phyloP scores from a whole-genome alignment of 257 asterid species.

The Phtheirospermum japonicum region DNA sequence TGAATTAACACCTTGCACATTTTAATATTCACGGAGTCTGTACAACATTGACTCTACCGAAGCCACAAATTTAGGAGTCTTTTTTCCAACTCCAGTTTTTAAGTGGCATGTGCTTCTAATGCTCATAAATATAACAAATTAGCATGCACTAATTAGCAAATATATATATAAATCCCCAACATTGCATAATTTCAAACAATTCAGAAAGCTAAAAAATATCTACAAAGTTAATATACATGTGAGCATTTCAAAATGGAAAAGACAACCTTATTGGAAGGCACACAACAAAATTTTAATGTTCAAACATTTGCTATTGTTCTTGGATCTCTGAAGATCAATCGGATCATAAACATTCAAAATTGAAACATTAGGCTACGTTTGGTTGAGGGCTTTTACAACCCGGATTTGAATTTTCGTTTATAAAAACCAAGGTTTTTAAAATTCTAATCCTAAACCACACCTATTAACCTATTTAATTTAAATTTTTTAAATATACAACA shows the following conservation, averaged over 20 bases:
- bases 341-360: not conserved
- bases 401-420: too few relatives aligned
- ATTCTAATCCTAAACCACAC: too few relatives aligned
- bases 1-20: not conserved
- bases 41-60: not conserved
- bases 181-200: slow-evolving; percentile 11
- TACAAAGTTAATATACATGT: not conserved
- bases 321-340: not conserved
- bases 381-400: too few relatives aligned
- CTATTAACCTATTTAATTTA: too few relatives aligned
- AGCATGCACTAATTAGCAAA: not conserved
- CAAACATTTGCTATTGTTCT: not conserved
- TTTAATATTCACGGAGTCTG: not conserved
- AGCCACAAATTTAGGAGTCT: slow-evolving; percentile 10
- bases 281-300: not conserved
- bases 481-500: too few relatives aligned
- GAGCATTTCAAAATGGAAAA: slow-evolving; percentile 4
- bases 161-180: not conserved
- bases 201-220: slow-evolving; percentile 8
- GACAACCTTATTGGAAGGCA: not conserved
- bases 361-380: too few relatives aligned
- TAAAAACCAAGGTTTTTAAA: too few relatives aligned
- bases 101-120: not conserved
- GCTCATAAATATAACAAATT: slow-evolving; percentile 1
- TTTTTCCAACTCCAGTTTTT: slow-evolving; percentile 5